A percentile compares a stretch with the other conserved stretches of the same genome.
Conservation (phyloP, 306 rosid species). For the Cucumis hystrix region DNA sequence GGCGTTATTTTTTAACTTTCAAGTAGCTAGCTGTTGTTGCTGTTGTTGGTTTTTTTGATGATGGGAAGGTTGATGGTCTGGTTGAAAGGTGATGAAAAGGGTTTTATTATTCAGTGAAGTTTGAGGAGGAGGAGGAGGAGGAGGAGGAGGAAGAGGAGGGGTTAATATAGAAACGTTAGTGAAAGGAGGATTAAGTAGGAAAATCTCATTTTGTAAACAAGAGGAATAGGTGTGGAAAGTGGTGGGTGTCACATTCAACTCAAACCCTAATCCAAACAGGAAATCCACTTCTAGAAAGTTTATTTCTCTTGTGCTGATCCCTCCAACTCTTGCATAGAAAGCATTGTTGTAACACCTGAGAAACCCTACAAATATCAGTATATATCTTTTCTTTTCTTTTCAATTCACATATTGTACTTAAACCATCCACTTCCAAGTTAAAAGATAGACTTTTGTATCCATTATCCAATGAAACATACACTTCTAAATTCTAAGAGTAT, state of each 20-base stretch:
- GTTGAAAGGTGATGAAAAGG: constrained; percentile 44
- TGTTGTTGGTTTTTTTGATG: constrained; percentile 35
- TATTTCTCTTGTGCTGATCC: constrained; percentile 82
- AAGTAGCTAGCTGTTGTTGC: constrained; percentile 55
- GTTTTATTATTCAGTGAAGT: constrained; percentile 25
- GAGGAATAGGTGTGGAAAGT: constrained; percentile 60
- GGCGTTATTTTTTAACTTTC: background rate
- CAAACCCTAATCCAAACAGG: constrained; percentile 77
- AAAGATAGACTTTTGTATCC: no score
- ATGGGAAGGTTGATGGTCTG: constrained; percentile 66
- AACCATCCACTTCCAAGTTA: no score
- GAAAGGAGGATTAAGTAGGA: constrained; percentile 48
- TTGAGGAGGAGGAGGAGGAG: constrained; percentile 17
- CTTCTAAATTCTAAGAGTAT: no score
- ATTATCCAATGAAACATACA: no score
- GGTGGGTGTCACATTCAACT: constrained; percentile 64
- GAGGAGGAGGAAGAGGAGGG: constrained; percentile 19
- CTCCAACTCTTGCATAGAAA: constrained; percentile 93
- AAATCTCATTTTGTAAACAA: constrained; percentile 65
- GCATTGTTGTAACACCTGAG: constrained; percentile 91
- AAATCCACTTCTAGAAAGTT: constrained; percentile 87
- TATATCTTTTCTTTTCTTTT: background rate
- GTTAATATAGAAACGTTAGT: constrained; percentile 16
- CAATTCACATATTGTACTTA: background rate
- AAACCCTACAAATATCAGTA: background rate